phyloP scores from a whole-genome alignment of 192 early-diverging fungal genomes.

The Coemansia sp. region DNA sequence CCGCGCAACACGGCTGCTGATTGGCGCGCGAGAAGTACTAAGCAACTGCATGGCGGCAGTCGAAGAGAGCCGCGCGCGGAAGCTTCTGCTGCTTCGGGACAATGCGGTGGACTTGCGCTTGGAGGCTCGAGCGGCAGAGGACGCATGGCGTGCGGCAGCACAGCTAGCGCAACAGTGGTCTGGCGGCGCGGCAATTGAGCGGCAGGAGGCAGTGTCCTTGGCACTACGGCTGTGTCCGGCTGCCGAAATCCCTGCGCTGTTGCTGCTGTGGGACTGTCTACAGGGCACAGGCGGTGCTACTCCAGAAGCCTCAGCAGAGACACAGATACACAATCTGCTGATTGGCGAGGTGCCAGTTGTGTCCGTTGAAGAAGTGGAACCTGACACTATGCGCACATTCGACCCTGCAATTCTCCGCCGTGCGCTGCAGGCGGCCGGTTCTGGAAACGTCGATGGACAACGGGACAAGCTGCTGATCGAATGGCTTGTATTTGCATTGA shows the following conservation, averaged over 20 bases:
- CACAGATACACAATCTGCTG: conserved; percentile 6
- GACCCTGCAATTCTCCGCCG: conserved; percentile 42
- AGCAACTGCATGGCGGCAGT: conserved; percentile 2
- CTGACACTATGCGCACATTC: conserved; percentile 32
- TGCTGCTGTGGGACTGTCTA: conserved; percentile 18
- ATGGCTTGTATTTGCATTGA: conserved; percentile 44
- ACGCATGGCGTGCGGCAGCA: conserved; percentile 16
- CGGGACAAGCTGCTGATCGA: conserved; percentile 28
- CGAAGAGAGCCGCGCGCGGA: conserved; percentile 14
- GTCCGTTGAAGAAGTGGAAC: conserved; percentile 1
- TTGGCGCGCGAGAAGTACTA: conserved; percentile 14
- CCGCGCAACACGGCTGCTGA: conserved; percentile 27
- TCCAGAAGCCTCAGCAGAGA: neutral
- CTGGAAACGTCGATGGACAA: too few species aligned
- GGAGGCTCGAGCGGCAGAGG: conserved; percentile 29
- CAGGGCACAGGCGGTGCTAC: neutral
- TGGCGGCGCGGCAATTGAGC: conserved; percentile 4
- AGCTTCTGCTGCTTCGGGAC: conserved; percentile 10
- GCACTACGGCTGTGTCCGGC: conserved; percentile 37
- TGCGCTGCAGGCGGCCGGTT: conserved; percentile 5
- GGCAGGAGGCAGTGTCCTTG: conserved; percentile 23
- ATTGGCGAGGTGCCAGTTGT: neutral
- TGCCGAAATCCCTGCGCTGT: conserved; percentile 22
- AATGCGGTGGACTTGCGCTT: neutral
- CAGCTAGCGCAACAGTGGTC: conserved; percentile 7